phyloP scores from a whole-genome alignment of 306 rosid genomes.

The Albizia julibrissin region DNA sequence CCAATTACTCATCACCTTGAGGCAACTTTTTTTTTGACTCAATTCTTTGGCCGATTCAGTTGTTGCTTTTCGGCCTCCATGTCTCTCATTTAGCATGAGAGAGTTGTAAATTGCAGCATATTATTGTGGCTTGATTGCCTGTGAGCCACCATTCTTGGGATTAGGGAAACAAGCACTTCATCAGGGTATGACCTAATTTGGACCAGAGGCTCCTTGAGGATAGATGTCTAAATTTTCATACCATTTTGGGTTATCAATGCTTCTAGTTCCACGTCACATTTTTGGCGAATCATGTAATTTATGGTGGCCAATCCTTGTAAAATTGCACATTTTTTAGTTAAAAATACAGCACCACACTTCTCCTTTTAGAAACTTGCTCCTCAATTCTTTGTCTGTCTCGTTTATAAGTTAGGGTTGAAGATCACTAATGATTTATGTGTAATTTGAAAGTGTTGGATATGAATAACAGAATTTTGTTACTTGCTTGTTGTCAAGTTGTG shows the following conservation, averaged over 20 bases:
- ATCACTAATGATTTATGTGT: background rate
- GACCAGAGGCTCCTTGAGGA: slow-evolving; percentile 46
- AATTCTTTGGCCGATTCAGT: slow-evolving; percentile 78
- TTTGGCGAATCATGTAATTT: slow-evolving; percentile 46
- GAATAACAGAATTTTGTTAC: background rate
- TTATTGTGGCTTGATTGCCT: slow-evolving; percentile 49
- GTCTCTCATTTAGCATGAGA: slow-evolving; percentile 53
- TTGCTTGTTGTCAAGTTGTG: background rate
- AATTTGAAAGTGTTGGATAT: background rate
- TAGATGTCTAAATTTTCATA: slow-evolving; percentile 36
- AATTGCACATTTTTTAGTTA: slow-evolving; percentile 55
- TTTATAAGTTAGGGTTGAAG: slow-evolving; percentile 2
- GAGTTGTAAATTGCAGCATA: slow-evolving; percentile 69
- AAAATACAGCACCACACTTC: slow-evolving; percentile 36
- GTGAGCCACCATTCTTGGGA: slow-evolving; percentile 45
- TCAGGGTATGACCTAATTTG: slow-evolving; percentile 46
- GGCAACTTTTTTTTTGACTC: slow-evolving; percentile 49
- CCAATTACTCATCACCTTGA: slow-evolving; percentile 82
- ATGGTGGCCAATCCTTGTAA: slow-evolving; percentile 51
- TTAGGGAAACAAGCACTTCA: slow-evolving; percentile 39
- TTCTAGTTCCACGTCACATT: slow-evolving; percentile 32
- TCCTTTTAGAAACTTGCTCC: slow-evolving; percentile 38
- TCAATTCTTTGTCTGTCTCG: slow-evolving; percentile 16
- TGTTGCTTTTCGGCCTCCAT: slow-evolving; percentile 51
- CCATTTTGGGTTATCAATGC: slow-evolving; percentile 41